Base-by-base conservation (phyloP, 78 protist genomes). In the Pelomyxa schiedti region DNA sequence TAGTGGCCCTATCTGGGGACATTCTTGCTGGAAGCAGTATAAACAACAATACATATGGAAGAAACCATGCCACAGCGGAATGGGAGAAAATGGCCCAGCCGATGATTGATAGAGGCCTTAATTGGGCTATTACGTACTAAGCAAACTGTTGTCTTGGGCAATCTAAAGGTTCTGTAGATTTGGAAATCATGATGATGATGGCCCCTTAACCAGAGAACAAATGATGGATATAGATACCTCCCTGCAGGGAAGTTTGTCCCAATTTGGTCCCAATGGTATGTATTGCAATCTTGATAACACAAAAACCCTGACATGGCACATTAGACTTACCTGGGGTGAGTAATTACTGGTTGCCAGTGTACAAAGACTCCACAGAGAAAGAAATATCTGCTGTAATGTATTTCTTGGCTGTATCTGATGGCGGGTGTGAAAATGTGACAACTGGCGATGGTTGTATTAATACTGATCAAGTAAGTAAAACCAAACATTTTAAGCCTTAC, bases 131-230 rank as follows among this genome's bases (percentile, higher is more conserved):
- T 73, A 38, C 3, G n/a, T 65, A 38, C 6, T 39, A 24, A 16
- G 35, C 64, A 2, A 1, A 42, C 64, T 42, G 26, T 38, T 73
- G 1, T 3, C 35, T 42, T 73, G 8, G 36, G 5, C 8, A 39
- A 66, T 32, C 43, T 69, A 73, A 35, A 74, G 83, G 83, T 73
- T 74, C 36, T 67, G 73, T 29, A 70, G 58, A 9, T 79, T 78
- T 70, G 83, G 83, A 8, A 78, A 78, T 39, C 83, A 78, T 53
- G 83, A 78, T 58, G 63, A 65, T 8, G 69, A 70, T 8, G 83
- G 83, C 6, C 24, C 39, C 22, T 69, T 42, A 5, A 1, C 30
- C 2, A 35, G 42, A 38, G 28, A 8, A 2, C 38, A 70, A 69
- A 24, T 78, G 1, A 64, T 53, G 1, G 36, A 43, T 4, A 29